These are phyloP conservation scores for Globisporangium sylvaticum DNA, from an alignment of 352 stramenopile species.

Conservation along the genomic window DNA sequence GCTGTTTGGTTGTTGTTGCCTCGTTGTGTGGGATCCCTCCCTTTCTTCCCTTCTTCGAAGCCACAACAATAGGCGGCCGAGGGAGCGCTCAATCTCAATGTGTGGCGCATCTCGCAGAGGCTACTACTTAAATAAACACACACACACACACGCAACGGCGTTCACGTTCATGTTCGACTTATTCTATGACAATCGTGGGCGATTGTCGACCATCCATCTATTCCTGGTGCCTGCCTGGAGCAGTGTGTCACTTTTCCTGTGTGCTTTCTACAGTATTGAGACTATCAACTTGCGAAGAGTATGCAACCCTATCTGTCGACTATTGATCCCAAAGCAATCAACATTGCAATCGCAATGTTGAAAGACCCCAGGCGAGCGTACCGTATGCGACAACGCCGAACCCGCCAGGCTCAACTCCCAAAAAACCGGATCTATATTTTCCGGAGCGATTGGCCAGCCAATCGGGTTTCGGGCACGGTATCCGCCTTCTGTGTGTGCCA, in stretches of 20 bases:
- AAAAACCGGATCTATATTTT: background rate
- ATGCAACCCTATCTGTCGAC: background rate
- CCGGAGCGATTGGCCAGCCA: background rate
- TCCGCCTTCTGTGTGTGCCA: too few species aligned
- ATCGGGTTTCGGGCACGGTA: background rate
- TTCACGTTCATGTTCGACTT: background rate
- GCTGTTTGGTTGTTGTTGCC: background rate
- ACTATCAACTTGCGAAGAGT: background rate
- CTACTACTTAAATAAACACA: background rate
- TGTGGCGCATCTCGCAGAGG: background rate
- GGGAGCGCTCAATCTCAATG: background rate
- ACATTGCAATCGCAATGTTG: background rate
- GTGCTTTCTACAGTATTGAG: background rate
- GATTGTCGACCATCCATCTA: background rate
- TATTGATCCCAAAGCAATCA: background rate
- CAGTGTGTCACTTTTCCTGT: background rate
- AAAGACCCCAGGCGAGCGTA: background rate
- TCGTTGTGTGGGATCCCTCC: background rate
- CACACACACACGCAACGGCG: background rate
- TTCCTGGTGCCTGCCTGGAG: background rate
- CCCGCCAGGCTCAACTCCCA: background rate
- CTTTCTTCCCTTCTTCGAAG: slow-evolving; percentile 1
- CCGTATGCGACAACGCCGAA: background rate
- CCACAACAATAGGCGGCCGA: background rate
- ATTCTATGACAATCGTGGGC: background rate